These are phyloP conservation scores for Komagataella phaffii DNA, from an alignment of 805 yeast species.

Conservation along the genomic window DNA sequence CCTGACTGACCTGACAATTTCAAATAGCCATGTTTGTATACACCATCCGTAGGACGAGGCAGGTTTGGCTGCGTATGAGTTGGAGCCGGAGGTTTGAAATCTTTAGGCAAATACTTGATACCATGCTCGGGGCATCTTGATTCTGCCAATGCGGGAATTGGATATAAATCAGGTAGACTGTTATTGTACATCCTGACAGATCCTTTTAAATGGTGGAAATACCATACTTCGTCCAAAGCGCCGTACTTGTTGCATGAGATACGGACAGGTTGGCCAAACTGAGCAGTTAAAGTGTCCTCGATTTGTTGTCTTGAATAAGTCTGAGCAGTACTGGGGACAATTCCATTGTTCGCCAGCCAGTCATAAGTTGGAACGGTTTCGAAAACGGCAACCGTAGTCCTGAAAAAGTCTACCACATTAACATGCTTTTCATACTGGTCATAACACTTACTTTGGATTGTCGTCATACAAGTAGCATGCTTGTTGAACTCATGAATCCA, in stretches of 20 bases:
- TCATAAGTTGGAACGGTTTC: slow-evolving; percentile 51
- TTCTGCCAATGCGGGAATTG: slow-evolving; percentile 42
- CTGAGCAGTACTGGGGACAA: slow-evolving; percentile 44
- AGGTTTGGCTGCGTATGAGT: slow-evolving; percentile 13
- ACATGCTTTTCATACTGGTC: slow-evolving; percentile 17
- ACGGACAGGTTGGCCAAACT: slow-evolving; percentile 43
- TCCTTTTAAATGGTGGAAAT: slow-evolving; percentile 66
- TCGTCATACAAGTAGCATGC: slow-evolving; percentile 86
- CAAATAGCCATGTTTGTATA: slow-evolving; percentile 28
- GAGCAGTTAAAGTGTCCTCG: slow-evolving; percentile 32
- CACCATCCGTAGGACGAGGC: slow-evolving; percentile 19
- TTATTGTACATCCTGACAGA: slow-evolving; percentile 24
- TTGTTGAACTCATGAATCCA: slow-evolving; percentile 93
- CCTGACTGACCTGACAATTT: slow-evolving; percentile 42
- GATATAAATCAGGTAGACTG: slow-evolving; percentile 44
- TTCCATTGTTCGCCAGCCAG: slow-evolving; percentile 55
- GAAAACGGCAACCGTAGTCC: slow-evolving; percentile 43
- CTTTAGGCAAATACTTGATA: slow-evolving; percentile 62
- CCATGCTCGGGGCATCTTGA: slow-evolving; percentile 60
- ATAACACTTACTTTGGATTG: slow-evolving; percentile 66
- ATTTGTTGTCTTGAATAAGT: slow-evolving; percentile 48
- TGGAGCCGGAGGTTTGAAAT: slow-evolving; percentile 15
- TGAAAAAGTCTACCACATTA: slow-evolving; percentile 59
- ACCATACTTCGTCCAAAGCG: slow-evolving; percentile 61
- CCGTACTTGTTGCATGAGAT: slow-evolving; percentile 43